These are phyloP conservation scores for Penicillium roqueforti DNA, from an alignment of 495 filamentous ascomycete genomes.

Conservation along the genomic window DNA sequence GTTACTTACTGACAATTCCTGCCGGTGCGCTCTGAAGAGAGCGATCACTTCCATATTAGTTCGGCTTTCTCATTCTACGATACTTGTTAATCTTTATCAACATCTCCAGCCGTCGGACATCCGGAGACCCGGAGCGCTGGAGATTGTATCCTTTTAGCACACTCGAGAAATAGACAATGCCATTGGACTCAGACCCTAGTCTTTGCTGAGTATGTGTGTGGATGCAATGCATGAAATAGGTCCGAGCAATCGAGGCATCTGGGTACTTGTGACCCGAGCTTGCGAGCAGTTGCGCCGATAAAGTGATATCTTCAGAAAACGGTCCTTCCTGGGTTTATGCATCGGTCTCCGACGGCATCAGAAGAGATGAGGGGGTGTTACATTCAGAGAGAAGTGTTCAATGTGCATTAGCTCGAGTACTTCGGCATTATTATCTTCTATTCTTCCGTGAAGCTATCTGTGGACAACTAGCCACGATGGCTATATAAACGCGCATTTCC, in stretches of 20 bases:
- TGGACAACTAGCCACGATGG: not conserved
- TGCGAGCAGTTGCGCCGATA: not conserved
- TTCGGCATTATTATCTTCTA: not conserved
- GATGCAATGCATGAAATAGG: too few species aligned
- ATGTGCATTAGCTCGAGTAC: not conserved
- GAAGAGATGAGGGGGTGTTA: not conserved
- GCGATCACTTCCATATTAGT: not conserved
- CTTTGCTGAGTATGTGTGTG: not conserved
- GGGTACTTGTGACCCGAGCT: not conserved
- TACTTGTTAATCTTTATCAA: not conserved
- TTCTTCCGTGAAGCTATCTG: too few species aligned
- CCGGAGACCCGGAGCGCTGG: not conserved
- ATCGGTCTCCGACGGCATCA: constrained; percentile 3
- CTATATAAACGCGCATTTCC: not conserved
- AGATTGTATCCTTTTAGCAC: not conserved
- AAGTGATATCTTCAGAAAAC: not conserved
- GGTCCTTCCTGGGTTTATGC: not conserved
- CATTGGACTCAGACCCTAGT: not conserved
- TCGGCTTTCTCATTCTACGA: too few species aligned
- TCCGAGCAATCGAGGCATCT: not conserved
- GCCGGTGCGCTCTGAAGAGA: not conserved
- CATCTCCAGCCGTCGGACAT: not conserved
- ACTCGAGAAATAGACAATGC: not conserved
- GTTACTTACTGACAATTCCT: not conserved
- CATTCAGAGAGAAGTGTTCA: not conserved